A percentile compares a stretch with the other conserved stretches of the same genome.
Conservation (phyloP, 2,329 filamentous ascomycete genomes). For the Arthrobotrys pseudoclavata region DNA sequence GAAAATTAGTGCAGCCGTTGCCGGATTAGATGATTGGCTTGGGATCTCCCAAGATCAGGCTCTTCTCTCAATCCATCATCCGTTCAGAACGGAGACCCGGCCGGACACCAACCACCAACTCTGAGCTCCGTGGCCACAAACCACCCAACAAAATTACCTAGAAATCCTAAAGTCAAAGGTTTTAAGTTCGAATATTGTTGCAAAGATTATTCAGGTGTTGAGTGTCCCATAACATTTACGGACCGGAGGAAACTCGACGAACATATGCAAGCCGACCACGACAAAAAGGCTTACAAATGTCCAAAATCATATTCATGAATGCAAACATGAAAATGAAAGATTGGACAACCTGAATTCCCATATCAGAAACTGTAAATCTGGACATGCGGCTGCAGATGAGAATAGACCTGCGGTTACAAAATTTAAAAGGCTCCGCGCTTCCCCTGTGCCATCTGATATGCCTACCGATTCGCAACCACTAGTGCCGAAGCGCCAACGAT, state of each 20-base stretch:
- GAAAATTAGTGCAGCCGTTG: too few species aligned
- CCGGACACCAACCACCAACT: too few species aligned
- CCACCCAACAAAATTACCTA: too few species aligned
- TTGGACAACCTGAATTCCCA: background rate
- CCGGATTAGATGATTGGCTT: too few species aligned
- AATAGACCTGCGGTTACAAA: too few species aligned
- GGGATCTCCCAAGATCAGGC: too few species aligned
- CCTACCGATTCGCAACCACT: background rate
- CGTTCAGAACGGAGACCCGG: too few species aligned
- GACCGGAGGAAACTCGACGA: conserved; percentile 59
- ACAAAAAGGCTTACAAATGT: conserved; percentile 46
- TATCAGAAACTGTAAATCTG: background rate
- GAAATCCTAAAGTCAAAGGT: background rate
- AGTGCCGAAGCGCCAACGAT: background rate
- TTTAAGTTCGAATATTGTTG: background rate
- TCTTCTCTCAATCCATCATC: too few species aligned
- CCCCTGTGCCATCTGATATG: background rate
- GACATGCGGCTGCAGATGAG: too few species aligned
- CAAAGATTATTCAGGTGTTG: conserved; percentile 64
- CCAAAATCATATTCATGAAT: too few species aligned
- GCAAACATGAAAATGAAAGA: background rate
- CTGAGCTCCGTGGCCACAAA: too few species aligned
- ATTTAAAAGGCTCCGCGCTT: background rate
- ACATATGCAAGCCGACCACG: conserved; percentile 5
- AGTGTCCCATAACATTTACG: conserved; percentile 60